Evolutionary conservation across 495 filamentous ascomycete species (phyloP).

Genomic region (Aspergillus baeticus): DNA sequence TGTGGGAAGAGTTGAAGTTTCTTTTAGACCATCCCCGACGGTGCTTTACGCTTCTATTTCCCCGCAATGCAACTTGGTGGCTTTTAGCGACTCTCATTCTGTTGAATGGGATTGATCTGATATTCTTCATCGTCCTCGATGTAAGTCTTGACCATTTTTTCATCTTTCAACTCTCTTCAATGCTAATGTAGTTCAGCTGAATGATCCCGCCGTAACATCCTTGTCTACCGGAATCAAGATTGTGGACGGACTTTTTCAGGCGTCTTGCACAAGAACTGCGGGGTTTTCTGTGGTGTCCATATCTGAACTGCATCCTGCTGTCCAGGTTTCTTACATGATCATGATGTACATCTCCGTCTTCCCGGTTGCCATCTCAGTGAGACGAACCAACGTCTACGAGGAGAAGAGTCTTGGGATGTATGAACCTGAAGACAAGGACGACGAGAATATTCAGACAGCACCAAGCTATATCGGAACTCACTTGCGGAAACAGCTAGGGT

Average conservation of each 20-base stretch:
- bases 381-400: slow-evolving; percentile 64
- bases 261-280: slow-evolving; percentile 55
- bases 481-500: slow-evolving; percentile 60
- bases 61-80: slow-evolving; percentile 57
- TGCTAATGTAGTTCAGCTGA: slow-evolving; percentile 49
- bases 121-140: slow-evolving; percentile 61
- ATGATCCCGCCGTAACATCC: slow-evolving; percentile 61
- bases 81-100: slow-evolving; percentile 56
- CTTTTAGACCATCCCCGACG: slow-evolving; percentile 60
- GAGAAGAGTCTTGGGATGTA: slow-evolving; percentile 70
- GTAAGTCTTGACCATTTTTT: slow-evolving; percentile 54
- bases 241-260: slow-evolving; percentile 59
- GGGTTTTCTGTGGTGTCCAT: slow-evolving; percentile 77
- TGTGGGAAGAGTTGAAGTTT: slow-evolving; percentile 44
- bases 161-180: background rate
- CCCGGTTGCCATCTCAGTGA: slow-evolving; percentile 74
- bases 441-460: slow-evolving; percentile 28
- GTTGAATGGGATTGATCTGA: slow-evolving; percentile 55
- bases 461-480: slow-evolving; percentile 62
- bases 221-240: slow-evolving; percentile 60
- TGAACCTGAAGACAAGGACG: slow-evolving; percentile 44
- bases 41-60: slow-evolving; percentile 64
- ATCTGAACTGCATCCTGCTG: slow-evolving; percentile 60
- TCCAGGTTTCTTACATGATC: slow-evolving; percentile 58
- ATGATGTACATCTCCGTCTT: slow-evolving; percentile 81